phyloP scores from a whole-genome alignment of 352 stramenopile species.

The Halophytophthora batemanensis region DNA sequence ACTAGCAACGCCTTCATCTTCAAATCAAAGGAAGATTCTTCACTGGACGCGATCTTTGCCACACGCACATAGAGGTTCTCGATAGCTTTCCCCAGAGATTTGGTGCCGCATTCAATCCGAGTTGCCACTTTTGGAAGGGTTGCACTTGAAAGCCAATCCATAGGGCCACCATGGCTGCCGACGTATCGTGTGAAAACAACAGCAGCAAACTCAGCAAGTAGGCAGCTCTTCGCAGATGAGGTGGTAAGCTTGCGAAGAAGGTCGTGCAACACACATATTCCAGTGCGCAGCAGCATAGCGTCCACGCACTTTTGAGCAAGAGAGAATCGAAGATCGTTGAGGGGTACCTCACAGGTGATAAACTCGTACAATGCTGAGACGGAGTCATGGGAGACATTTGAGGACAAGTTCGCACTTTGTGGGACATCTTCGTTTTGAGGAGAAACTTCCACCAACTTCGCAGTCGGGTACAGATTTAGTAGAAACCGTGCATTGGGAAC shows the following conservation, averaged over 20 bases:
- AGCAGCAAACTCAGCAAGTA: slow-evolving; percentile 34
- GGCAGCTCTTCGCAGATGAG: slow-evolving; percentile 33
- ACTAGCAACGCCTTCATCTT: slow-evolving; percentile 44
- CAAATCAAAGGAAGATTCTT: slow-evolving; percentile 31
- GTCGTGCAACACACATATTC: slow-evolving; percentile 48
- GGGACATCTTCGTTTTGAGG: background rate
- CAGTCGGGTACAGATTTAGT: slow-evolving; percentile 11
- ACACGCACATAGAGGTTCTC: slow-evolving; percentile 58
- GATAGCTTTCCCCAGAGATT: slow-evolving; percentile 23
- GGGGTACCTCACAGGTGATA: slow-evolving; percentile 9
- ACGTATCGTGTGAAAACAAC: background rate
- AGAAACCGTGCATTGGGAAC: no score
- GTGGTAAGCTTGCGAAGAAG: slow-evolving; percentile 51
- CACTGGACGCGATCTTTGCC: slow-evolving; percentile 36
- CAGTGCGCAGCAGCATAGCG: slow-evolving; percentile 21
- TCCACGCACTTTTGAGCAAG: slow-evolving; percentile 13
- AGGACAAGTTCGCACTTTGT: background rate
- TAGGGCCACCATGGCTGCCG: slow-evolving; percentile 1
- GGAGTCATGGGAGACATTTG: slow-evolving; percentile 2
- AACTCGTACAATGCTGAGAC: slow-evolving; percentile 18
- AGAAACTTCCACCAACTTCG: slow-evolving; percentile 4
- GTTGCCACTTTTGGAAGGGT: background rate
- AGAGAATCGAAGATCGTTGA: slow-evolving; percentile 1
- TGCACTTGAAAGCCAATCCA: background rate
- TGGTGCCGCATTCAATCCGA: slow-evolving; percentile 3